Percentiles rank a stretch among this genome's conserved stretches.
phyloP scores from a whole-genome alignment of 1,284 basidiomycete species.

The Porogramme epimiltina region DNA sequence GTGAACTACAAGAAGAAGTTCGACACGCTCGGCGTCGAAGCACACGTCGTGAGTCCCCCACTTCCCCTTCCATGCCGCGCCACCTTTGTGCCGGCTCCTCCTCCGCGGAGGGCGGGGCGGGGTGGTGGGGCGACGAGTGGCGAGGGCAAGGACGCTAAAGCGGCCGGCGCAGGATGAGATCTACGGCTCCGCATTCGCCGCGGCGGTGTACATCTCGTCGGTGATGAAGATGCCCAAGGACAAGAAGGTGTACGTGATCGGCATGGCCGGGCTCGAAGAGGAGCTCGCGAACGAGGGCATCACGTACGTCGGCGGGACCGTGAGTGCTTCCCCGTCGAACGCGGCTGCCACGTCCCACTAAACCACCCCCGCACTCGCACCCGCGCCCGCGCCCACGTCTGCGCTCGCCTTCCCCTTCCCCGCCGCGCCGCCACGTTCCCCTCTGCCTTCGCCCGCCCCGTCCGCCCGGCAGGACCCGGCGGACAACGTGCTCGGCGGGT shows the following conservation, averaged over 20 bases:
- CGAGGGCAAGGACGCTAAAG: too few relatives aligned
- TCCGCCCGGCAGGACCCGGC: conserved; percentile 66
- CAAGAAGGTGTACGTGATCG: conserved; percentile 96
- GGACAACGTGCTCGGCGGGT: conserved; percentile 77
- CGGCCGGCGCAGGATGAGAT: conserved; percentile 76
- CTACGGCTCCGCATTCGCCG: conserved; percentile 93
- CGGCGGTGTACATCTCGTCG: conserved; percentile 90
- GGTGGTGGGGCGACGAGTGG: too few relatives aligned
- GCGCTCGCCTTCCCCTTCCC: too few relatives aligned
- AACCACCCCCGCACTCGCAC: too few relatives aligned
- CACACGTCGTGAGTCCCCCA: conserved; percentile 69
- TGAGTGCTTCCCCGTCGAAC: too few relatives aligned
- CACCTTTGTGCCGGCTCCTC: too few relatives aligned
- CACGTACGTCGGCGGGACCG: conserved; percentile 83
- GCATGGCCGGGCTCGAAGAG: conserved; percentile 91
- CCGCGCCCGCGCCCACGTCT: too few relatives aligned
- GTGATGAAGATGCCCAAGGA: conserved; percentile 88
- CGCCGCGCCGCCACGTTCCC: neutral
- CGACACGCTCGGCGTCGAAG: conserved; percentile 85
- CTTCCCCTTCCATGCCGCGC: too few relatives aligned
- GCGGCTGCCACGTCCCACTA: too few relatives aligned
- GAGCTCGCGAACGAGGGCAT: conserved; percentile 88
- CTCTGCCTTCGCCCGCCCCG: neutral
- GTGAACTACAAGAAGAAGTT: conserved; percentile 90
- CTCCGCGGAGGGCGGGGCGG: too few relatives aligned